phyloP scores from a whole-genome alignment of 2,329 filamentous ascomycete species.

The Byssothecium circinans region DNA sequence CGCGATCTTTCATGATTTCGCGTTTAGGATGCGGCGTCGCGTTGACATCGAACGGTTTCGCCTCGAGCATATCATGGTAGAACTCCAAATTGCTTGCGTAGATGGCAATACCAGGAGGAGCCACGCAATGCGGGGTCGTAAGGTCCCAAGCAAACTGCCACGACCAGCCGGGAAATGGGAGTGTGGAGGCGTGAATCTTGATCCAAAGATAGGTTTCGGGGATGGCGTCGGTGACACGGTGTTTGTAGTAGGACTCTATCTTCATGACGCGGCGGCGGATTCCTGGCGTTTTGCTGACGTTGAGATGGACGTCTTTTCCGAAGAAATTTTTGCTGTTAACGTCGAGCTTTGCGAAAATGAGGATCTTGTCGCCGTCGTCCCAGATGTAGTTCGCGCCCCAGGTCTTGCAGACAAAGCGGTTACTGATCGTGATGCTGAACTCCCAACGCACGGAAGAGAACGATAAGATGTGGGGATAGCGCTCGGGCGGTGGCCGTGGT shows the following conservation, averaged over 20 bases:
- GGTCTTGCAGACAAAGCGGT: neutral
- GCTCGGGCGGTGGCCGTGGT: neutral
- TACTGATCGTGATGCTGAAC: neutral
- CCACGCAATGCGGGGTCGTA: neutral
- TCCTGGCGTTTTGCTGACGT: neutral
- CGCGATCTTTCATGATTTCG: constrained; percentile 1
- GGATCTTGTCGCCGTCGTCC: neutral
- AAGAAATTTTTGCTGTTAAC: neutral
- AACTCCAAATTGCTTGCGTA: neutral
- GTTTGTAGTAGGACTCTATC: constrained; percentile 3
- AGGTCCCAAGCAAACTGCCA: constrained; percentile 1
- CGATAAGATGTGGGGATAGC: neutral
- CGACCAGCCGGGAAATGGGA: neutral
- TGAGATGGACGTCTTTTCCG: neutral
- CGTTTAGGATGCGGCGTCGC: neutral
- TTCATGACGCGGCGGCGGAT: neutral
- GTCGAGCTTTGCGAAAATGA: neutral
- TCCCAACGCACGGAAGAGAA: neutral
- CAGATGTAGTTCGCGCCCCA: neutral
- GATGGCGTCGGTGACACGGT: neutral
- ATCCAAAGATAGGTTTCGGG: neutral
- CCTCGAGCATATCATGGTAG: neutral
- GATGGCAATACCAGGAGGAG: neutral
- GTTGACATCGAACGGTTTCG: neutral
- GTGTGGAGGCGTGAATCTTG: neutral